Evolutionary conservation across 148 eudicot genomes (phyloP).

Genomic region (Selenicereus undatus): DNA sequence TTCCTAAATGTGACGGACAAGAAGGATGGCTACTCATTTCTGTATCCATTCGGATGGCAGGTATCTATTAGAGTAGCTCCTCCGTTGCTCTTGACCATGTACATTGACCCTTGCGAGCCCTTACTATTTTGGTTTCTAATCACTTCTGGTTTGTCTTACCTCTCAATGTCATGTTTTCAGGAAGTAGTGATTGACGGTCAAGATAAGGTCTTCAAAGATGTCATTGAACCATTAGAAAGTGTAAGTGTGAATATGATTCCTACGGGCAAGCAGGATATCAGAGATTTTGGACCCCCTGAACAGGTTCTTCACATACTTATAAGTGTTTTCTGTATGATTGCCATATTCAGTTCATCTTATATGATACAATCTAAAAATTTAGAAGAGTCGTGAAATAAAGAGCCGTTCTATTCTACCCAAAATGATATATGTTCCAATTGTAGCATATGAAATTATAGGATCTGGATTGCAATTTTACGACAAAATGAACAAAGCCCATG

Average conservation of each 20-base stretch:
- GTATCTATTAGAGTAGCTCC: conserved; percentile 27
- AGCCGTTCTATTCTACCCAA: too few species aligned
- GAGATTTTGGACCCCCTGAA: conserved; percentile 85
- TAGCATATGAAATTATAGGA: neutral
- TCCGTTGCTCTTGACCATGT: neutral
- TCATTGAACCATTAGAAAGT: conserved; percentile 94
- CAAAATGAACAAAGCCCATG: neutral
- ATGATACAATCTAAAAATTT: neutral
- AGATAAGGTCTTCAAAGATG: conserved; percentile 97
- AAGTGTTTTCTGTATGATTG: conserved; percentile 12
- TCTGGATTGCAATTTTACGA: neutral
- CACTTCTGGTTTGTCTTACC: neutral
- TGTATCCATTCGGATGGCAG: conserved; percentile 99
- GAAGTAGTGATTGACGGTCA: conserved; percentile 88
- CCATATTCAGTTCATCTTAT: neutral
- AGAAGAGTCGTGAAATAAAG: neutral
- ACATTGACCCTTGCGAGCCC: neutral
- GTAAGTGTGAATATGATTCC: conserved; percentile 78
- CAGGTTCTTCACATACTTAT: conserved; percentile 43
- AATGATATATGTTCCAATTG: neutral
- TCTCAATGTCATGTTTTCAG: conserved; percentile 30
- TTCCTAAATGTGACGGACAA: conserved; percentile 65
- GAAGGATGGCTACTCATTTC: conserved; percentile 82
- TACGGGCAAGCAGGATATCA: conserved; percentile 67
- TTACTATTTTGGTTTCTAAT: neutral